Evolutionary conservation across 1,284 basidiomycete genomes (phyloP).

Genomic region (Erythrobasidium hasegawianum): DNA sequence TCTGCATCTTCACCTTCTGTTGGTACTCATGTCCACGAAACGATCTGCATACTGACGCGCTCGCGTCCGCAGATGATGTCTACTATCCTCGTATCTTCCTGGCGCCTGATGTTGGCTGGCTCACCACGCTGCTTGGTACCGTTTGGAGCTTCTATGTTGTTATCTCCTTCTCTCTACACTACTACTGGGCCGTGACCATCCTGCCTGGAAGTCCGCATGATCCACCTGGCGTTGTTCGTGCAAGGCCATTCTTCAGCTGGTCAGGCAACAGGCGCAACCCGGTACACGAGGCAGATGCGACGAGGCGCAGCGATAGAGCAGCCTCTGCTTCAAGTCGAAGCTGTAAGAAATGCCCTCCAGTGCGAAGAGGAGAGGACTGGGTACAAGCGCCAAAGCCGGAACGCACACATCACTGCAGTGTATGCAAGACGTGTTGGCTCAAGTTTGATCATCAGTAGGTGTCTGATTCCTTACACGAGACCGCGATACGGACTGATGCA

Average conservation of each 20-base stretch:
- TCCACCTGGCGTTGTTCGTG: conserved; percentile 12
- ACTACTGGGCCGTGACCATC: conserved; percentile 42
- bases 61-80: conserved; percentile 31
- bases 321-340: conserved; percentile 17
- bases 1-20: conserved; percentile 78
- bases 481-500: conserved; percentile 45
- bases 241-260: conserved; percentile 20
- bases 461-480: conserved; percentile 45
- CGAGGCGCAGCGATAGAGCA: conserved; percentile 4
- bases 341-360: conserved; percentile 48
- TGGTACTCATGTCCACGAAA: conserved; percentile 53
- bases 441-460: conserved; percentile 91
- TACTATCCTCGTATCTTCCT: conserved; percentile 37
- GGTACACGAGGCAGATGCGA: background rate
- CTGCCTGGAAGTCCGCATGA: conserved; percentile 36
- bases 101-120: conserved; percentile 38
- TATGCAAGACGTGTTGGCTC: conserved; percentile 85
- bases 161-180: conserved; percentile 42
- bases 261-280: background rate
- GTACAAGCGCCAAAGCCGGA: conserved; percentile 64
- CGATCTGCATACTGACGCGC: background rate
- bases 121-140: conserved; percentile 34
- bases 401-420: conserved; percentile 90
- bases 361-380: conserved; percentile 52
- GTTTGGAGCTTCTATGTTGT: conserved; percentile 39